Percentiles rank a stretch among this genome's conserved stretches.
Evolutionary conservation across 2,329 filamentous ascomycete species (phyloP).

Genomic region (Beauveria sp.): DNA sequence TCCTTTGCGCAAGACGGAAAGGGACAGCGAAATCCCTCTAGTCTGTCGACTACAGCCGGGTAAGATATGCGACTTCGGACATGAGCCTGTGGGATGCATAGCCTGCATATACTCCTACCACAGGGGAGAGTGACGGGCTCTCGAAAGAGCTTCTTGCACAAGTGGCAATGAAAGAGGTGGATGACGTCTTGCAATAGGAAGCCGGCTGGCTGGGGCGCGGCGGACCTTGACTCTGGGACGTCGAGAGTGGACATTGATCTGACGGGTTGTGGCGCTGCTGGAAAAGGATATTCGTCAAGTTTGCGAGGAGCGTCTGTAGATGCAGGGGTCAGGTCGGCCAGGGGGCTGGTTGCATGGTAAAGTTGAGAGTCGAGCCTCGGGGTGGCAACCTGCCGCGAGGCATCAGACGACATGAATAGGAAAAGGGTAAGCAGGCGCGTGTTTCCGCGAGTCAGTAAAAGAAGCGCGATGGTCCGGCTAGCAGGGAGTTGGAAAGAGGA

Average conservation of each 20-base stretch:
- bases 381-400: not conserved
- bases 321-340: not conserved
- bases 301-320: not conserved
- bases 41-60: constrained; percentile 58
- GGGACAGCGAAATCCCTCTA: constrained; percentile 67
- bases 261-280: not conserved
- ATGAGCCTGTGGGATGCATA: constrained; percentile 62
- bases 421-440: not conserved
- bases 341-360: not conserved
- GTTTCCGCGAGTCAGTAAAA: not conserved
- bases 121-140: constrained; percentile 73
- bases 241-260: not conserved
- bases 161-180: constrained; percentile 67
- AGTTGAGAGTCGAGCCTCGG: not conserved
- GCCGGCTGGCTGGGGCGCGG: not conserved
- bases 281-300: not conserved
- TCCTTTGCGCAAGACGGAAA: constrained; percentile 58
- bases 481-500: too few species aligned
- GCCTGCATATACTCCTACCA: constrained; percentile 67
- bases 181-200: constrained; percentile 26
- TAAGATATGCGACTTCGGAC: constrained; percentile 67
- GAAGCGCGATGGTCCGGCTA: not conserved
- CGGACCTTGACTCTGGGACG: not conserved
- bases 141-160: constrained; percentile 61
- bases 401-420: constrained; percentile 2